These are phyloP conservation scores for Solanum dulcamara DNA, from an alignment of 257 asterid species.

Conservation along the genomic window DNA sequence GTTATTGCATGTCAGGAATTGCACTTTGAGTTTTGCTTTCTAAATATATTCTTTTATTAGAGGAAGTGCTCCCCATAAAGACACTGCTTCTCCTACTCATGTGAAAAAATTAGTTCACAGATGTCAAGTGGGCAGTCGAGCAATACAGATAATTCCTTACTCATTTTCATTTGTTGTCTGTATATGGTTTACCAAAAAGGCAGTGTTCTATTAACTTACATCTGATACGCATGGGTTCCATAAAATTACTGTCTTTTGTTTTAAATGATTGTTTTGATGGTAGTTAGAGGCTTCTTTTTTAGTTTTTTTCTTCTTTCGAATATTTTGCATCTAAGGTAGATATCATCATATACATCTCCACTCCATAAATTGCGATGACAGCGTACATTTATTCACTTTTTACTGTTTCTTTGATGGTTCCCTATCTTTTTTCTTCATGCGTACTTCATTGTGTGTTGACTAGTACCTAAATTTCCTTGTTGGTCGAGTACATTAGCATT, in stretches of 20 bases:
- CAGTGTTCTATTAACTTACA: not conserved
- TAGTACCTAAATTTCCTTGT: not conserved
- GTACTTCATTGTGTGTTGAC: not conserved
- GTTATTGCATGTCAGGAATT: not conserved
- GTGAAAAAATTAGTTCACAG: not conserved
- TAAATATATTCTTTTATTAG: not conserved
- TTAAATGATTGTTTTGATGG: not conserved
- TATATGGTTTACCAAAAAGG: not conserved
- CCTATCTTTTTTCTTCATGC: not conserved
- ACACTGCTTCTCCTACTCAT: not conserved
- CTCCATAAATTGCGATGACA: not conserved
- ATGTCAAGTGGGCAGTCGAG: not conserved
- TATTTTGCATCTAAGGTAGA: not conserved
- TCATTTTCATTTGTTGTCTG: not conserved
- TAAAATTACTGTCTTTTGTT: not conserved
- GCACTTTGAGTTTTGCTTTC: not conserved
- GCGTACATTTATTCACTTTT: not conserved
- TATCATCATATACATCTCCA: not conserved
- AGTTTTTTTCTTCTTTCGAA: not conserved
- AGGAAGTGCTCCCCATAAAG: not conserved
- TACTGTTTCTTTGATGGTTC: not conserved
- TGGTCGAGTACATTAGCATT: not conserved
- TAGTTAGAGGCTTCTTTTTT: not conserved
- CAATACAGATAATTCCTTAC: not conserved
- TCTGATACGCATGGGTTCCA: not conserved